Evolutionary conservation across 306 rosid species (phyloP).

Genomic region (Ammopiptanthus mongolicus): DNA sequence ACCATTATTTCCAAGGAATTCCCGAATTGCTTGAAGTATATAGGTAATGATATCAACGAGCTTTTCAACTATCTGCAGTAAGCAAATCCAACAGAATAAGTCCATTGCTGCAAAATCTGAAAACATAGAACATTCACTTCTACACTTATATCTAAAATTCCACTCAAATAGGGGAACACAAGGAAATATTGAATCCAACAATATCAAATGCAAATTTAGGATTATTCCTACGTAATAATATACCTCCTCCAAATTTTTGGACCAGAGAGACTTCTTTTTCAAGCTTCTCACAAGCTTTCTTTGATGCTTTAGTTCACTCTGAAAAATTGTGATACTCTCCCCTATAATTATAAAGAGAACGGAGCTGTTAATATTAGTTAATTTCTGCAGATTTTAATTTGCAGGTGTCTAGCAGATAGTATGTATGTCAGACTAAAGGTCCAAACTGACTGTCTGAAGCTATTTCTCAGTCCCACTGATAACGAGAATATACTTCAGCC

Average conservation of each 20-base stretch:
- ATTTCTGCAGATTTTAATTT: conserved; percentile 8
- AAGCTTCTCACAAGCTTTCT: conserved; percentile 75
- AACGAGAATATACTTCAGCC: neutral
- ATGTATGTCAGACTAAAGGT: neutral
- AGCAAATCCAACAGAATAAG: conserved; percentile 23
- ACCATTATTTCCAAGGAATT: conserved; percentile 68
- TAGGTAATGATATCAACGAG: conserved; percentile 60
- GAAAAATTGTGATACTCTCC: conserved; percentile 66
- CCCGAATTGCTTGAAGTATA: conserved; percentile 60
- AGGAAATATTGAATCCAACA: conserved; percentile 8
- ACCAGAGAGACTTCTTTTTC: conserved; percentile 94
- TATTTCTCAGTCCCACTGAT: neutral
- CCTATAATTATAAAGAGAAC: conserved; percentile 53
- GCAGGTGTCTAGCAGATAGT: neutral
- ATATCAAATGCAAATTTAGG: neutral
- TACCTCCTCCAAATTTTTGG: conserved; percentile 85
- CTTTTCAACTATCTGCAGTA: conserved; percentile 84
- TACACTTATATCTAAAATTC: neutral
- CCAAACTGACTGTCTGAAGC: conserved; percentile 1
- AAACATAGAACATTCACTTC: neutral
- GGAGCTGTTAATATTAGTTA: conserved; percentile 24
- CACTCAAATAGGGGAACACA: neutral
- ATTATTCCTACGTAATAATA: conserved; percentile 13
- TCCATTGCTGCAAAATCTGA: neutral
- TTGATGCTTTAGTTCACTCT: conserved; percentile 78